Base-by-base conservation (phyloP, 164 flowering plant genomes). In the Hamamelis virginiana region DNA sequence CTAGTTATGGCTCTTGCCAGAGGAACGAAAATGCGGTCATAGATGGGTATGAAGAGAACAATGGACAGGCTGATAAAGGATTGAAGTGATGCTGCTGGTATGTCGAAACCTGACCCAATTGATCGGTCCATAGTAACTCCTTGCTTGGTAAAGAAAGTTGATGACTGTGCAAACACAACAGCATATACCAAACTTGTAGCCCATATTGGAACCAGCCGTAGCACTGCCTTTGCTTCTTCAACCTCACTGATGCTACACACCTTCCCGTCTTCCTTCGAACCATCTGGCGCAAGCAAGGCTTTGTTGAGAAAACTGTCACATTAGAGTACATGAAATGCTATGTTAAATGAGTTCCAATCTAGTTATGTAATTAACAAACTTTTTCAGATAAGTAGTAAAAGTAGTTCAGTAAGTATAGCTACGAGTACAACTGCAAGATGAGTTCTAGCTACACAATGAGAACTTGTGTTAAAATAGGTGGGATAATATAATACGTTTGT, bases 141-240 rank as follows among this genome's bases (percentile, higher is more conserved):
- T 77, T 81, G 82, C 66, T 81, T 81, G 13, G 82, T 79, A 14
- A 79, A 81, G 75, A 81, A 75, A 53, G 84, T 81, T 22, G 75
- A 52, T 16, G 75, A 47, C 47, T 81, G 84, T 48, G 80, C 77
- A 59, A 72, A 72, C 8, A 76, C 82, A 55, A 74, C 63, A 9
- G 82, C 82, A 73, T 75, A 76, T 1, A 72, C 62, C 69, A 79
- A 47, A 67, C 78, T 28, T 25, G 78, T 64, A 3, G 69, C 26
- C 82, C 84, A 78, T 65, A 81, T 76, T 18, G 80, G 82, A 21
- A 70, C 61, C 9, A 78, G 78, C 60, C 79, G 66, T 19, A 79
- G 53, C 5, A 81, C 46, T 21, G 74, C 58, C 66, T 75, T 81
- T 21, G 84, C 78, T 55, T 81, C 82, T 70, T 78, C 84, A 64